Percentiles rank a stretch among this genome's conserved stretches.
phyloP scores from a whole-genome alignment of 257 asterid genomes.

The Striga asiatica region DNA sequence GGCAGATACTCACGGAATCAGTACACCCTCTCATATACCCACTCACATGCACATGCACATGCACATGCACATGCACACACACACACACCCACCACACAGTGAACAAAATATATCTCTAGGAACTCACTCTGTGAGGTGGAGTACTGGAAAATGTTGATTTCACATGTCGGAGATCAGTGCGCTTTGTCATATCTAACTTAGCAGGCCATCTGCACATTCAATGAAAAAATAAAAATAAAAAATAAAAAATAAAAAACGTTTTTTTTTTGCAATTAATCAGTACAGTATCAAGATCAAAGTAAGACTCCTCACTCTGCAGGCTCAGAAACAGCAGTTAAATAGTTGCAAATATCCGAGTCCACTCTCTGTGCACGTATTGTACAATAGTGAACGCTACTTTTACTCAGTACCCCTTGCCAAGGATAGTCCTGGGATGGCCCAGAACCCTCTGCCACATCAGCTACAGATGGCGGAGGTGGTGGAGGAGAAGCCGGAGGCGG shows the following conservation, averaged over 20 bases:
- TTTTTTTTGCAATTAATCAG: background rate
- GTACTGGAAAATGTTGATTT: constrained; percentile 64
- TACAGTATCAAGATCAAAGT: constrained; percentile 15
- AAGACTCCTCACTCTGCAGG: constrained; percentile 59
- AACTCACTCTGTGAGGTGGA: constrained; percentile 67
- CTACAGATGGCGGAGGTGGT: constrained; percentile 44
- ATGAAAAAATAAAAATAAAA: constrained; percentile 8
- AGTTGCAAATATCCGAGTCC: constrained; percentile 75
- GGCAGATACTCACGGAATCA: background rate
- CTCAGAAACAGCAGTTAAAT: constrained; percentile 58
- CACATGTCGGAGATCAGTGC: constrained; percentile 83
- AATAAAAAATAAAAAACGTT: too few species aligned
- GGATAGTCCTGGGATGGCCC: constrained; percentile 24
- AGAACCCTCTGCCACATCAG: constrained; percentile 27
- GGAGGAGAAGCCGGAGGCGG: constrained; percentile 58
- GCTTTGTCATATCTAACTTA: constrained; percentile 81
- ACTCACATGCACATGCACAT: background rate
- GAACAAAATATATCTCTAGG: background rate
- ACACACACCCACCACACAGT: background rate
- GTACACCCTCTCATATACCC: background rate
- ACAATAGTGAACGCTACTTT: constrained; percentile 81
- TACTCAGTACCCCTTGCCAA: constrained; percentile 87
- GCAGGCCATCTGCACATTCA: constrained; percentile 84
- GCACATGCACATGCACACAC: background rate
- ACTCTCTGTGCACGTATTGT: constrained; percentile 65